Conservation (phyloP, 2,329 filamentous ascomycete species). For the Alternaria brassicae region DNA sequence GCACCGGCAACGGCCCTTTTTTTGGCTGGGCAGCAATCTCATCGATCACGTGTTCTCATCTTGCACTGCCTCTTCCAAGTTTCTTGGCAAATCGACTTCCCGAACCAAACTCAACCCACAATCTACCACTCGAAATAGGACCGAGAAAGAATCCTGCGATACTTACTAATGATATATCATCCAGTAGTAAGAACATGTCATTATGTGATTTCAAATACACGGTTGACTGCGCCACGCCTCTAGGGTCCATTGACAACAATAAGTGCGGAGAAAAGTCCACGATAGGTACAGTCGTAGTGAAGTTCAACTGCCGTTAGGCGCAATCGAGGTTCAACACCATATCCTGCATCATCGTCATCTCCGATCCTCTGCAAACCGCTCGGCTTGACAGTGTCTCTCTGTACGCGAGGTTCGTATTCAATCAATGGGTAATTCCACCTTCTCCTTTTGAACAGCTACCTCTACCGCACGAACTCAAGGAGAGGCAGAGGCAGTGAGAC, state of each 20-base stretch:
- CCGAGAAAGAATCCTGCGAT: not conserved
- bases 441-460: not conserved
- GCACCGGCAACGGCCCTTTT: conserved; percentile 5
- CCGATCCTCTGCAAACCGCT: not conserved
- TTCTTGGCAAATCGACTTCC: not conserved
- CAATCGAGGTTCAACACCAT: not conserved
- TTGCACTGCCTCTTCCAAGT: conserved; percentile 7
- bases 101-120: not conserved
- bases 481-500: not conserved
- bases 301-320: not conserved
- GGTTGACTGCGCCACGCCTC: not conserved
- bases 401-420: not conserved
- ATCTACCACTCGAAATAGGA: not conserved
- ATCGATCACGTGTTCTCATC: not conserved
- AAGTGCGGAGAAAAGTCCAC: not conserved
- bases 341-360: not conserved
- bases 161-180: not conserved
- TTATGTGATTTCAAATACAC: not conserved
- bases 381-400: not conserved
- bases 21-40: not conserved
- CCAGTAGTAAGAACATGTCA: too few relatives aligned
- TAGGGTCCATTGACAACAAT: not conserved
- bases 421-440: not conserved
- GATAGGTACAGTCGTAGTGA: not conserved
- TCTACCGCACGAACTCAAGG: too few relatives aligned